phyloP scores from a whole-genome alignment of 208 protist species.

The Trypanosoma grayi region DNA sequence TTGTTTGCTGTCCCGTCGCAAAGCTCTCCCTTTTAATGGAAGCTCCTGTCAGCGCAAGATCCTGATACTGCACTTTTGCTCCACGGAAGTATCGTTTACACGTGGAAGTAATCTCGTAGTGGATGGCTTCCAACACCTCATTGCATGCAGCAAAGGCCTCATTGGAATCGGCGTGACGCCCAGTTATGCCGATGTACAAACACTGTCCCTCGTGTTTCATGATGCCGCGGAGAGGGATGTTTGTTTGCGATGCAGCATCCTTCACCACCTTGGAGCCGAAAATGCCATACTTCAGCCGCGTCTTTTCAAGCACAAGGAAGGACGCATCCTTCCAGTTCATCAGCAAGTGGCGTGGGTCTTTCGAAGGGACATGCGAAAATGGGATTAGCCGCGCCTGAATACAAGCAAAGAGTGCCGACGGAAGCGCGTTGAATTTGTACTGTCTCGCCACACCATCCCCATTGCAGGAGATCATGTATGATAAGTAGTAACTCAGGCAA shows the following conservation, averaged over 20 bases:
- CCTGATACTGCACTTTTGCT: slow-evolving; percentile 23
- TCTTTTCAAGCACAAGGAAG: slow-evolving; percentile 27
- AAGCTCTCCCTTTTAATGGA: slow-evolving; percentile 19
- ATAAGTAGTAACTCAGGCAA: slow-evolving; percentile 24
- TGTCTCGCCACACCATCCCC: slow-evolving; percentile 26
- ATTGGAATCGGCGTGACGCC: slow-evolving; percentile 11
- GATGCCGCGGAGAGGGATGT: slow-evolving; percentile 26
- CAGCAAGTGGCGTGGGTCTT: slow-evolving; percentile 16
- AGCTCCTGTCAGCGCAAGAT: slow-evolving; percentile 12
- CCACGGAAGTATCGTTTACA: slow-evolving; percentile 25
- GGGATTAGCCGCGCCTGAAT: slow-evolving; percentile 25
- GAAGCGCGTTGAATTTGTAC: slow-evolving; percentile 23
- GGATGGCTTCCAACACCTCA: slow-evolving; percentile 21
- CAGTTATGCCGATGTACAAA: slow-evolving; percentile 28
- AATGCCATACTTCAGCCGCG: slow-evolving; percentile 21
- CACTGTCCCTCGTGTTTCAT: slow-evolving; percentile 28
- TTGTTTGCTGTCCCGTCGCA: slow-evolving; percentile 14
- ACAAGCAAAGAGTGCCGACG: slow-evolving; percentile 19
- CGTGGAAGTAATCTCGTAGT: slow-evolving; percentile 21
- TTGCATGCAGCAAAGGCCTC: slow-evolving; percentile 5
- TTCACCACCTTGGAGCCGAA: slow-evolving; percentile 21
- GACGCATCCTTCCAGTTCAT: slow-evolving; percentile 29
- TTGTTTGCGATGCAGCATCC: slow-evolving; percentile 17
- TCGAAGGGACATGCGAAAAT: slow-evolving; percentile 24
- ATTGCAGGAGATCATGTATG: slow-evolving; percentile 28